Conservation (phyloP, 176 grass and related monocot species). For the Musa beccarii region DNA sequence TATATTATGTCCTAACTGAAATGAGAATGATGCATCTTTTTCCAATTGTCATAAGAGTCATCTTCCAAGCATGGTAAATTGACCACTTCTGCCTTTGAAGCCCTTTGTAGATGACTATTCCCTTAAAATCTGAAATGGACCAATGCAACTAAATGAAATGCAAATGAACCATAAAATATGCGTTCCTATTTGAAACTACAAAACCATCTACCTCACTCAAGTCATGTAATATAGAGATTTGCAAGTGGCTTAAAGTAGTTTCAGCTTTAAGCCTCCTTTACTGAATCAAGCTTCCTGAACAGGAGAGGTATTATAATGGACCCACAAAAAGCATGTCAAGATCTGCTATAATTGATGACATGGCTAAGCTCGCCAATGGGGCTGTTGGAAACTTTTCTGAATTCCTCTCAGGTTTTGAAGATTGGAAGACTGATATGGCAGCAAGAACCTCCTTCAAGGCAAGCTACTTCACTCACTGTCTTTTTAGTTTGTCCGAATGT, state of each 20-base stretch:
- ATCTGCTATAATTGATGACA: conserved; percentile 31
- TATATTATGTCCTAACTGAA: too few relatives aligned
- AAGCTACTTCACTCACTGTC: neutral
- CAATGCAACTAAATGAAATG: neutral
- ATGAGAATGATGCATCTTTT: too few relatives aligned
- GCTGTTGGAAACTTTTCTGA: conserved; percentile 52
- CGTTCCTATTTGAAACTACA: neutral
- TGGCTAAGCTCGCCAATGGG: conserved; percentile 38
- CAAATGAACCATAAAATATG: neutral
- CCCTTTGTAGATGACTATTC: too few relatives aligned
- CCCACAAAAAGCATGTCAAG: conserved; percentile 39
- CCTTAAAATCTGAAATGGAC: too few relatives aligned
- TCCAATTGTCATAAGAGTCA: too few relatives aligned
- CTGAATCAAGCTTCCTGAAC: conserved; percentile 20
- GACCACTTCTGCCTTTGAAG: too few relatives aligned
- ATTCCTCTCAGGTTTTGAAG: conserved; percentile 62
- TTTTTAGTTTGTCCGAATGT: neutral
- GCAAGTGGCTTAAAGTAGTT: neutral
- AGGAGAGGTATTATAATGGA: conserved; percentile 66
- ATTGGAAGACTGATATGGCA: conserved; percentile 43
- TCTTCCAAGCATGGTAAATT: too few relatives aligned
- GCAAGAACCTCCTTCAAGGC: conserved; percentile 83
- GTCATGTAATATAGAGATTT: neutral
- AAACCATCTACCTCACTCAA: neutral
- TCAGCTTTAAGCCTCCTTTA: neutral